Percentiles rank a stretch among this genome's conserved stretches.
Evolutionary conservation across 257 asterid genomes (phyloP).

Genomic region (Fraxinus excelsior): DNA sequence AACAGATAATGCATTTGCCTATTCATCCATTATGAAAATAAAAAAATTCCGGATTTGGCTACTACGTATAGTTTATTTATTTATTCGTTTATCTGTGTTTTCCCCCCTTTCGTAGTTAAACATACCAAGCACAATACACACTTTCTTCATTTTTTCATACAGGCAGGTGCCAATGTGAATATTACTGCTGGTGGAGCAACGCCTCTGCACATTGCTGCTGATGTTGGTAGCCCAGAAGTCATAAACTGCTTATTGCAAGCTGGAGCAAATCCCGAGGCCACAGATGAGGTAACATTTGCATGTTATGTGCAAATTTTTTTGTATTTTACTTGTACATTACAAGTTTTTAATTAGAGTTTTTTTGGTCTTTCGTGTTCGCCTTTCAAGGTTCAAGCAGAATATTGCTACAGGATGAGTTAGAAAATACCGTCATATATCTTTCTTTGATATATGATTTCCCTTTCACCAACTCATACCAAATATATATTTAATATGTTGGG

Average conservation of each 20-base stretch:
- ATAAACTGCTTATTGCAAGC: constrained; percentile 75
- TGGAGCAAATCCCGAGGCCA: constrained; percentile 86
- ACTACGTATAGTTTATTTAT: no score
- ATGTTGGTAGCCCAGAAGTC: constrained; percentile 70
- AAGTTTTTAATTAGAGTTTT: neutral
- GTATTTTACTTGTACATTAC: constrained; percentile 7
- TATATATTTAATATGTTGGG: neutral
- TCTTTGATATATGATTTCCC: neutral
- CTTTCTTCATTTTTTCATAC: constrained; percentile 35
- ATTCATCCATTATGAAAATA: no score
- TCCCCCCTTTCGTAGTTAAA: neutral
- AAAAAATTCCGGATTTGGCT: no score
- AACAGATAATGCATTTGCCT: no score
- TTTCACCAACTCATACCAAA: neutral
- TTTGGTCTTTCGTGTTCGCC: constrained; percentile 2
- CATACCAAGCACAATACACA: neutral
- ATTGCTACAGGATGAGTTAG: constrained; percentile 8
- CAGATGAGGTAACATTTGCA: constrained; percentile 63
- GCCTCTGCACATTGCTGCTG: constrained; percentile 93
- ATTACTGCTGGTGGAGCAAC: constrained; percentile 90
- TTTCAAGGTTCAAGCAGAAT: neutral
- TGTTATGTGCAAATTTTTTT: constrained; percentile 3
- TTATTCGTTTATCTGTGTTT: no score
- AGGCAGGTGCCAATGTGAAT: constrained; percentile 88
- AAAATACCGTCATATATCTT: neutral